Conservation (phyloP, 352 stramenopile species). For the Phytophthora cryptogea region DNA sequence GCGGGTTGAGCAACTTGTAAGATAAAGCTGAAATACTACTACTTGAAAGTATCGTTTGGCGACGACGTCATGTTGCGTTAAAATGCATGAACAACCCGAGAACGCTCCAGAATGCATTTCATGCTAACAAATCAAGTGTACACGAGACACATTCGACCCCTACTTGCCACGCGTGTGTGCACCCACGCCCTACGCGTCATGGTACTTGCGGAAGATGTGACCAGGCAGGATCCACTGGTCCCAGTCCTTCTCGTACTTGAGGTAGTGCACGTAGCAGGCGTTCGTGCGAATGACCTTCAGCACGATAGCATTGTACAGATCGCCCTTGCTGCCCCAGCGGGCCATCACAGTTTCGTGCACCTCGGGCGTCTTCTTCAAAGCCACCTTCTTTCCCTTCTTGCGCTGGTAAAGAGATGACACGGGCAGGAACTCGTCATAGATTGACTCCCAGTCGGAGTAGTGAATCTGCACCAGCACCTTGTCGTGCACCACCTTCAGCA, state of each 20-base stretch:
- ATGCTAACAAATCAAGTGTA: slow-evolving; percentile 18
- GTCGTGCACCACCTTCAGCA: slow-evolving; percentile 67
- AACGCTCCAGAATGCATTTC: slow-evolving; percentile 10
- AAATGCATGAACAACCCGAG: slow-evolving; percentile 13
- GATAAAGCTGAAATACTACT: no score
- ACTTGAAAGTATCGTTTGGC: no score
- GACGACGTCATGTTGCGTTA: background rate
- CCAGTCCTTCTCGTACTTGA: slow-evolving; percentile 87
- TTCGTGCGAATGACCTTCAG: slow-evolving; percentile 81
- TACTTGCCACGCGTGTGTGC: background rate
- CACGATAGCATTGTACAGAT: slow-evolving; percentile 81
- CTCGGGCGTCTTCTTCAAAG: slow-evolving; percentile 61
- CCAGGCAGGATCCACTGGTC: slow-evolving; percentile 81
- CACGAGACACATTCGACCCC: slow-evolving; percentile 23
- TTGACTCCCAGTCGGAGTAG: slow-evolving; percentile 81
- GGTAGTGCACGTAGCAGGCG: slow-evolving; percentile 79
- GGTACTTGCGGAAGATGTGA: slow-evolving; percentile 84
- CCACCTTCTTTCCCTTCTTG: slow-evolving; percentile 53
- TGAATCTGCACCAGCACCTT: slow-evolving; percentile 80
- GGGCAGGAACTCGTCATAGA: slow-evolving; percentile 83
- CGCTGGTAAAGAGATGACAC: slow-evolving; percentile 67
- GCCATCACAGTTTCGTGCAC: slow-evolving; percentile 78
- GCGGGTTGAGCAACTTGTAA: no score
- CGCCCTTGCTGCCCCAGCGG: slow-evolving; percentile 69
- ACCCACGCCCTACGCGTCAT: slow-evolving; percentile 12